phyloP scores from a whole-genome alignment of 176 grass and related monocot species.

The Dactylis glomerata region DNA sequence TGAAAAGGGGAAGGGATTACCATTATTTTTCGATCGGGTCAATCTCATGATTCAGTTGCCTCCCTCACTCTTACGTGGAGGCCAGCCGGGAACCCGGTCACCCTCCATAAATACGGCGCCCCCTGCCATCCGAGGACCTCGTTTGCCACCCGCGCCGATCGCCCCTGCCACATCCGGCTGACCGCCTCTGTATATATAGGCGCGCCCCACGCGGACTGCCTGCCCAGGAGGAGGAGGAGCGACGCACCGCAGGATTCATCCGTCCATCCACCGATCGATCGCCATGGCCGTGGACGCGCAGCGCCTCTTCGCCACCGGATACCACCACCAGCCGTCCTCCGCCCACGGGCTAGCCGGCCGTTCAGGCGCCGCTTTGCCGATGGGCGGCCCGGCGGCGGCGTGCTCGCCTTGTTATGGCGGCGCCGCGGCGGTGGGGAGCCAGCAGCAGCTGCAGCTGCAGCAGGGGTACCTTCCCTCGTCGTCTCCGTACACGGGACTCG shows the following conservation, averaged over 20 bases:
- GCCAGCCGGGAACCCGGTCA: background rate
- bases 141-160: conserved; percentile 13
- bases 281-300: conserved; percentile 70
- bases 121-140: background rate
- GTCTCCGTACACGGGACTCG: background rate
- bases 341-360: background rate
- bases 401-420: conserved; percentile 1
- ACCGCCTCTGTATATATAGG: background rate
- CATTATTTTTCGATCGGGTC: too few species aligned
- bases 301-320: conserved; percentile 33
- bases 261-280: background rate
- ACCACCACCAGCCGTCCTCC: background rate
- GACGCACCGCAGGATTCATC: background rate
- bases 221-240: too few species aligned
- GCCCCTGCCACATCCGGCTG: conserved; percentile 2
- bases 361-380: background rate
- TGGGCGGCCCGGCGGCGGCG: background rate
- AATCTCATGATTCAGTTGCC: background rate
- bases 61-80: conserved; percentile 12
- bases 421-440: background rate
- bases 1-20: conserved; percentile 14
- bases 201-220: background rate
- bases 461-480: background rate
- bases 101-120: conserved; percentile 28
- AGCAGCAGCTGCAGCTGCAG: background rate